A percentile compares a stretch with the other conserved stretches of the same genome.
These are phyloP conservation scores for Monilinia aucupariae DNA, from an alignment of 2,329 filamentous ascomycete genomes.

Conservation along the genomic window DNA sequence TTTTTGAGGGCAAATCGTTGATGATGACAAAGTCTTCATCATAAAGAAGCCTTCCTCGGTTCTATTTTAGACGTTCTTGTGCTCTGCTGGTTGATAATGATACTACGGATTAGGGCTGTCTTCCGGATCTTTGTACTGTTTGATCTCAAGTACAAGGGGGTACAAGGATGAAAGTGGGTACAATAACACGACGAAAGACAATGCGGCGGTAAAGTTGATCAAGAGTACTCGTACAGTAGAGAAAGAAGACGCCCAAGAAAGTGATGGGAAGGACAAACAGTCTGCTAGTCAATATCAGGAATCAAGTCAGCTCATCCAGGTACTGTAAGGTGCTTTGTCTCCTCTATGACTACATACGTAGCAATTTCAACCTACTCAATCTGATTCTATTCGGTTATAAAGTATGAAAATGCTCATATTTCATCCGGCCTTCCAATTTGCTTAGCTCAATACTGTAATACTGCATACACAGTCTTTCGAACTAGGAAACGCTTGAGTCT, in stretches of 20 bases:
- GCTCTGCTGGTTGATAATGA: neutral
- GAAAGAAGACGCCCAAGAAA: neutral
- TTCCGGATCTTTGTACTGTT: slow-evolving; percentile 4
- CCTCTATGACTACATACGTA: too few species aligned
- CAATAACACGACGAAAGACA: neutral
- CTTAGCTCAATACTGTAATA: neutral
- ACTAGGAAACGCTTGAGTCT: neutral
- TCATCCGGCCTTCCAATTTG: neutral
- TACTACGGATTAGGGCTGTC: slow-evolving; percentile 1
- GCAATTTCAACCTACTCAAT: neutral
- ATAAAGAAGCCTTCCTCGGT: neutral
- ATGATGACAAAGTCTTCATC: neutral
- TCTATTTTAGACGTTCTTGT: slow-evolving; percentile 4
- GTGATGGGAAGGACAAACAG: neutral
- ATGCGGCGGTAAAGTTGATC: neutral
- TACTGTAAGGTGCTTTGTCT: too few species aligned
- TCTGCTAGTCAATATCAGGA: neutral
- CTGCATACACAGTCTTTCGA: neutral
- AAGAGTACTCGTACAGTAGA: neutral
- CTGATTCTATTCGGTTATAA: neutral
- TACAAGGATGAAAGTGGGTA: slow-evolving; percentile 7
- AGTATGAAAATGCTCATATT: neutral
- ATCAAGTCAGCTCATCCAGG: neutral
- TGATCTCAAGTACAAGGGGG: slow-evolving; percentile 4
- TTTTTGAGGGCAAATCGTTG: neutral